A percentile compares a stretch with the other conserved stretches of the same genome.
Conservation (phyloP, 495 filamentous ascomycete genomes). For the Tuber microsphaerosporum region DNA sequence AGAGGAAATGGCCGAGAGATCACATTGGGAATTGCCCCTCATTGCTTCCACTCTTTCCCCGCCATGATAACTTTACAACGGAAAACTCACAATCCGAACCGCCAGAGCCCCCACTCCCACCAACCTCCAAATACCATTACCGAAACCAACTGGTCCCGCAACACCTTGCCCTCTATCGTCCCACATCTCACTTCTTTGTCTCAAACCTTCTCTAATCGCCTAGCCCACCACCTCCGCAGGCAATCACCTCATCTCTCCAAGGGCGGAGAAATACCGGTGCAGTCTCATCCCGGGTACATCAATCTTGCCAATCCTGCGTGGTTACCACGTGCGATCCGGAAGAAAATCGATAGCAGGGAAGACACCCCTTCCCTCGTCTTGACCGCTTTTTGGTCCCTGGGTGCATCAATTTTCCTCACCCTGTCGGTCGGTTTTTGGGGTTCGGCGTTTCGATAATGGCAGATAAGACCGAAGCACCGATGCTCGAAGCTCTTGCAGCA, state of each 20-base stretch:
- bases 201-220: background rate
- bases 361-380: background rate
- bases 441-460: constrained; percentile 1
- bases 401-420: background rate
- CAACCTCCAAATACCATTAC: constrained; percentile 5
- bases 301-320: background rate
- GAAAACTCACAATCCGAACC: background rate
- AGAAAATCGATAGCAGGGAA: background rate
- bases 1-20: background rate
- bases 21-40: background rate
- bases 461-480: constrained; percentile 2
- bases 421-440: background rate
- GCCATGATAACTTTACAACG: background rate
- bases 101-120: constrained; percentile 10
- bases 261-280: background rate
- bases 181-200: background rate
- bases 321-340: background rate
- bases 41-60: background rate
- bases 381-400: background rate
- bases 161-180: background rate
- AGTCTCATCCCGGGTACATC: background rate
- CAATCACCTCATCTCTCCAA: background rate
- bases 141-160: background rate
- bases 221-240: background rate
- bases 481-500: background rate